Conservation (phyloP, 73 alveolate genomes). For the Symbiodinium natans region DNA sequence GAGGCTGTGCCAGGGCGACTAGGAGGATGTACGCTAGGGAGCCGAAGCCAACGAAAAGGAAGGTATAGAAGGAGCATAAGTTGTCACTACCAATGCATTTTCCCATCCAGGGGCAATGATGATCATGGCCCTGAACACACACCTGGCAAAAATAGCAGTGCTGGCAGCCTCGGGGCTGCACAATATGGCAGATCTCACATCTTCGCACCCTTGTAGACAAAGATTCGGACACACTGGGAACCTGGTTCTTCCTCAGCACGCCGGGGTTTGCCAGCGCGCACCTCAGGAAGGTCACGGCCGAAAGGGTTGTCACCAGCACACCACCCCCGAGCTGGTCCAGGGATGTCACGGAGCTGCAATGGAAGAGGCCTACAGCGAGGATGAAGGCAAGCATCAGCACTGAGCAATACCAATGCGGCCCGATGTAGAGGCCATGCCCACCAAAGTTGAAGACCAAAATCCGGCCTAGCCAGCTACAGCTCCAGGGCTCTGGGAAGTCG, state of each 20-base stretch:
- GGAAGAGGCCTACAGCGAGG: conserved; percentile 22
- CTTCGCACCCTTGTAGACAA: background rate
- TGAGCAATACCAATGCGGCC: conserved; percentile 71
- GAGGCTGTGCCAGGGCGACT: conserved; percentile 26
- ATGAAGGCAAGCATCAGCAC: conserved; percentile 41
- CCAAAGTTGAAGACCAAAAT: conserved; percentile 16
- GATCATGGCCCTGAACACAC: conserved; percentile 96
- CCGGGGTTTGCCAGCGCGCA: conserved; percentile 75
- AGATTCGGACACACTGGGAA: background rate
- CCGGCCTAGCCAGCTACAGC: conserved; percentile 49
- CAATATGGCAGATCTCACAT: conserved; percentile 23
- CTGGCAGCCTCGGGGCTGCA: conserved; percentile 51
- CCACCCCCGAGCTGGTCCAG: conserved; percentile 7
- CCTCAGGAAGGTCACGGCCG: background rate
- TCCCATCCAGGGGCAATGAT: conserved; percentile 97
- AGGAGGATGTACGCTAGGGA: conserved; percentile 38
- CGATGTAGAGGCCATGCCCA: conserved; percentile 19
- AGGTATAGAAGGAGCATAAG: conserved; percentile 91
- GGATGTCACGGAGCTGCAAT: background rate
- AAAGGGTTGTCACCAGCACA: conserved; percentile 17
- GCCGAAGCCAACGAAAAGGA: conserved; percentile 56
- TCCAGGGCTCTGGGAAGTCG: background rate
- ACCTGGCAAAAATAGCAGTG: conserved; percentile 96
- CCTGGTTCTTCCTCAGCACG: conserved; percentile 7
- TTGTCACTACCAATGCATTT: conserved; percentile 96